Evolutionary conservation across 1,284 basidiomycete species (phyloP).

Genomic region (Inonotus obliquus): DNA sequence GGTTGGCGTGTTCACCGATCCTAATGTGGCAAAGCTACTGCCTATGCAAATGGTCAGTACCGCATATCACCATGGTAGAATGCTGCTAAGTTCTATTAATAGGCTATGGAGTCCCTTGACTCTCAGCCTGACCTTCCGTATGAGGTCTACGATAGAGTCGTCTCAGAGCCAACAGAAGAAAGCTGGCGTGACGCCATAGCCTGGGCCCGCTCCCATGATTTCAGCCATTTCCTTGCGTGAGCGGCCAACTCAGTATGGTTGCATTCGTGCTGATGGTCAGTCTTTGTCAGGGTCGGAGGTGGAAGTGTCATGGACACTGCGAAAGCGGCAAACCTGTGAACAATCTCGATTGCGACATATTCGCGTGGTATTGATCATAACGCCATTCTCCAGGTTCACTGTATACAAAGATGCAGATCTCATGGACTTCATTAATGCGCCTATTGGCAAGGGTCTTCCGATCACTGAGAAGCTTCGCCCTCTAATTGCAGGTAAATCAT

Average conservation of each 20-base stretch:
- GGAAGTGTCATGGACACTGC: conserved; percentile 96
- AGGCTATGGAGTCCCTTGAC: conserved; percentile 79
- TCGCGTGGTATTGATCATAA: conserved; percentile 5
- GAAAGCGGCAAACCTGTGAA: conserved; percentile 87
- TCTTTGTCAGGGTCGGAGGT: conserved; percentile 71
- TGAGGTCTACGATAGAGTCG: conserved; percentile 80
- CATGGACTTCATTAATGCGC: conserved; percentile 96
- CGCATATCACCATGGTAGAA: conserved; percentile 1
- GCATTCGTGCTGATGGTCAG: conserved; percentile 3
- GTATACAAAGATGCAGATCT: conserved; percentile 90
- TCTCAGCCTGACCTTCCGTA: conserved; percentile 70
- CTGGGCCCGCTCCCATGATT: conserved; percentile 83
- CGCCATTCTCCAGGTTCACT: conserved; percentile 49
- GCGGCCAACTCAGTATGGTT: conserved; percentile 23
- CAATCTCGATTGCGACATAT: conserved; percentile 15
- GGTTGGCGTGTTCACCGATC: conserved; percentile 94
- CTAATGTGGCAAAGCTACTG: conserved; percentile 74
- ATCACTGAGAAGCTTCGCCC: conserved; percentile 76
- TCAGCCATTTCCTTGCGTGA: conserved; percentile 91
- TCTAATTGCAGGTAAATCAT: conserved; percentile 70
- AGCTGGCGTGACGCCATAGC: conserved; percentile 85
- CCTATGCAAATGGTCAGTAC: conserved; percentile 71
- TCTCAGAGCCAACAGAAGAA: conserved; percentile 90
- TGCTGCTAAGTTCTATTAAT: conserved; percentile 14
- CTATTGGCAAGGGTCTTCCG: conserved; percentile 88